These are phyloP conservation scores for Pleurotus tuber-regium DNA, from an alignment of 768 basidiomycete genomes.

Conservation along the genomic window DNA sequence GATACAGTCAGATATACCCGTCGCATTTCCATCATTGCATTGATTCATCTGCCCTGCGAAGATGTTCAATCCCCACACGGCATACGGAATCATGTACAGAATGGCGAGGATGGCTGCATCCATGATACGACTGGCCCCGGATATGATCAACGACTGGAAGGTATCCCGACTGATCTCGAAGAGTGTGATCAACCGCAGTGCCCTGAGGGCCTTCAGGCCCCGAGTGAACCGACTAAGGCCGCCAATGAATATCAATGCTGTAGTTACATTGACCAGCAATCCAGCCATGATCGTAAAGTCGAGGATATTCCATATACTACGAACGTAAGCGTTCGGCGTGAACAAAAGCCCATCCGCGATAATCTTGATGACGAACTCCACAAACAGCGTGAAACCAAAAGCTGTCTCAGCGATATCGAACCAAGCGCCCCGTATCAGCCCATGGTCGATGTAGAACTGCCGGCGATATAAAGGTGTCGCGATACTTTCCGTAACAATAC, in stretches of 20 bases:
- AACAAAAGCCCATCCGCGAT: constrained; percentile 91
- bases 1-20: constrained; percentile 63
- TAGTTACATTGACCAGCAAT: constrained; percentile 70
- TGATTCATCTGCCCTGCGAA: constrained; percentile 81
- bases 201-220: constrained; percentile 83
- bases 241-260: constrained; percentile 70
- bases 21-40: constrained; percentile 70
- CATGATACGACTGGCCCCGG: constrained; percentile 79
- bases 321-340: constrained; percentile 88
- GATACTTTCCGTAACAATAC: constrained; percentile 76
- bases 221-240: constrained; percentile 81
- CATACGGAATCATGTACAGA: constrained; percentile 89
- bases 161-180: constrained; percentile 84
- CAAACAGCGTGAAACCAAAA: constrained; percentile 67
- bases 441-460: constrained; percentile 60
- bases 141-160: constrained; percentile 84
- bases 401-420: constrained; percentile 79
- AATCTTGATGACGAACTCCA: constrained; percentile 88
- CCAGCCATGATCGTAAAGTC: constrained; percentile 85
- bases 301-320: constrained; percentile 88
- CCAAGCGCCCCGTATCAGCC: constrained; percentile 71
- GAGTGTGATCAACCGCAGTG: constrained; percentile 86
- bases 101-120: constrained; percentile 89
- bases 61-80: constrained; percentile 93
- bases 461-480: constrained; percentile 86